Conservation (phyloP, 768 basidiomycete species). For the Podaxis carcinomalis region DNA sequence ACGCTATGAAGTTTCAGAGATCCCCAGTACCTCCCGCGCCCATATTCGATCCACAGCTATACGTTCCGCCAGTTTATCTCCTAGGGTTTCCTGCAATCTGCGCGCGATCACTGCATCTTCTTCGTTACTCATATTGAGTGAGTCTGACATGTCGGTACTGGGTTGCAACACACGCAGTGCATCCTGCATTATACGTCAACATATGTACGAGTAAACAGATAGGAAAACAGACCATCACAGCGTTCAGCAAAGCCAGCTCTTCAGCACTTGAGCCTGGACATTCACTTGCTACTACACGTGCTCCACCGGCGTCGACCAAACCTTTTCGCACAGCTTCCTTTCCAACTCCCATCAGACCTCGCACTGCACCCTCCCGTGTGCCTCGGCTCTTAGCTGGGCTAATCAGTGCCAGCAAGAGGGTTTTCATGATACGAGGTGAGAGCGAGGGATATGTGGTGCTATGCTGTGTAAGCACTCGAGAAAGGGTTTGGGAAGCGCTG, state of each 20-base stretch:
- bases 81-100: conserved; percentile 51
- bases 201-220: neutral
- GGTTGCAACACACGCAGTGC: conserved; percentile 59
- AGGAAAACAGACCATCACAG: conserved; percentile 51
- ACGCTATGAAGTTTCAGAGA: conserved; percentile 15
- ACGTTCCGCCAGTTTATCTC: conserved; percentile 56
- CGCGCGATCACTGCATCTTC: conserved; percentile 43
- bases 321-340: conserved; percentile 84
- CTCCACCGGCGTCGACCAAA: conserved; percentile 76
- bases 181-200: conserved; percentile 33
- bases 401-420: conserved; percentile 82
- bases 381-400: conserved; percentile 68
- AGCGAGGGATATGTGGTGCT: conserved; percentile 88
- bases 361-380: conserved; percentile 85
- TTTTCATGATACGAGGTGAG: conserved; percentile 89
- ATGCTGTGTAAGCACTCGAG: conserved; percentile 75
- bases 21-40: conserved; percentile 55
- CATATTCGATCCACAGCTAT: conserved; percentile 58
- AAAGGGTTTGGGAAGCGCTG: conserved; percentile 79
- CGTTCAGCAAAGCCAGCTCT: conserved; percentile 43
- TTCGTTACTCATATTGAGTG: conserved; percentile 45
- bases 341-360: conserved; percentile 81
- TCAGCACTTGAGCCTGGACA: conserved; percentile 38
- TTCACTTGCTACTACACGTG: conserved; percentile 69
- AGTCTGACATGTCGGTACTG: conserved; percentile 52